phyloP scores from a whole-genome alignment of 192 early-diverging fungal species.

The Coemansia sp. region DNA sequence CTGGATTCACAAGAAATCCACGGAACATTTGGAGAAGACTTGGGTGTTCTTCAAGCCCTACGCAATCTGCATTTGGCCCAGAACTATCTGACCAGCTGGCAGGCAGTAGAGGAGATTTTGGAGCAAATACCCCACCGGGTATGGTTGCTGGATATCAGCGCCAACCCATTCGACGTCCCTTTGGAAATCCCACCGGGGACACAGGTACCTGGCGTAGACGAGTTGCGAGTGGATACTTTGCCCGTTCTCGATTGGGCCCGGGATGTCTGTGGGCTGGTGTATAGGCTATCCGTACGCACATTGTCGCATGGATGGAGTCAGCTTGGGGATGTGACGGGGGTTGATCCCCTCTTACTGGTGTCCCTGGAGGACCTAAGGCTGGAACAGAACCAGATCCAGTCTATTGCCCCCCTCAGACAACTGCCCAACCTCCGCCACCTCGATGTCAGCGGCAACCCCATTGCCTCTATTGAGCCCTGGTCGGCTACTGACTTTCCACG shows the following conservation, averaged over 20 bases:
- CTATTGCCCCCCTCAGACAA: slow-evolving; percentile 1
- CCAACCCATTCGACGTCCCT: slow-evolving; percentile 8
- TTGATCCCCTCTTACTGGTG: neutral
- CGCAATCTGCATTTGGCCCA: slow-evolving; percentile 14
- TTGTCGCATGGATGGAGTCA: slow-evolving; percentile 4
- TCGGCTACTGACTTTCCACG: no score
- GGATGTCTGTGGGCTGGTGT: neutral
- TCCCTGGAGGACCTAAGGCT: slow-evolving; percentile 15
- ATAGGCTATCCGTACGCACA: neutral
- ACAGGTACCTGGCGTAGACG: neutral
- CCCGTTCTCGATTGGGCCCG: neutral
- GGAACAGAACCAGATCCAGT: slow-evolving; percentile 20
- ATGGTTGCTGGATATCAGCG: slow-evolving; percentile 12
- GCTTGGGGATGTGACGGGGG: neutral
- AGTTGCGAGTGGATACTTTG: neutral
- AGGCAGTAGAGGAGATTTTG: slow-evolving; percentile 5
- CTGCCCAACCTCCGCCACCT: slow-evolving; percentile 8
- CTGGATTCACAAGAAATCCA: slow-evolving; percentile 10
- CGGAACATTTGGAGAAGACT: neutral
- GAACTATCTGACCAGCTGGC: slow-evolving; percentile 27
- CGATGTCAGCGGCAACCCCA: slow-evolving; percentile 23
- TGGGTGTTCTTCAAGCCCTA: neutral
- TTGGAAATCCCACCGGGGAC: neutral
- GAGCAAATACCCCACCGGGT: neutral
- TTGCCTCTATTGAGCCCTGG: no score